Base-by-base conservation (phyloP, 2,329 filamentous ascomycete species). In the Colletotrichum sp. region DNA sequence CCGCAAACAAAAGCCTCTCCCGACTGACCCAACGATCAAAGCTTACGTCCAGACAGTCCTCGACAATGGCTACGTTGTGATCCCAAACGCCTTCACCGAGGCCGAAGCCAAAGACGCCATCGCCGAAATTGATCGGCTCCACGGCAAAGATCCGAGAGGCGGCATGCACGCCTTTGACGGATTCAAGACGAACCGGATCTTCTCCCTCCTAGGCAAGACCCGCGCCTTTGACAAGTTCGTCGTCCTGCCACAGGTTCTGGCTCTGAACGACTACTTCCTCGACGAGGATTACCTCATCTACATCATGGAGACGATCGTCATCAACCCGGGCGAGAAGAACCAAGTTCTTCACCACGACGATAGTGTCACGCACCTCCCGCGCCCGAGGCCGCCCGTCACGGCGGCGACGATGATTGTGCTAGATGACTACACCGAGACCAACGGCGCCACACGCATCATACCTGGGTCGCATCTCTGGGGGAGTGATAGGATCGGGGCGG, bases 201-300 rank as follows among this genome's bases (percentile, higher is more conserved):
- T 85, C 74, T 82, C 84, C 7, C 79, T 86, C 26, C 74, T 85
- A n/a, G 84, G 85, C 79, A 86, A 86, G 77, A 83, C 82, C 9
- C 80, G 85, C 24, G 79, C 80, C 5, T 86, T 86, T 77, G 84
- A 86, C 79, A 83, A 83, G 72, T 86, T 85, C 70, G 78, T 77
- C 26, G 73, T 84, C 2, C 78, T 86, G 5, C 81, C 81, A 8
- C 79, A 82, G 24, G 83, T 86, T 1, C 79, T 85, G 30, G 82
- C 84, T 3, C 79, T 87, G 62, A 86, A 86, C 73, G 82, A 86
- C 34, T 82, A 82, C 71, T 86, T 86, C 76, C 79, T 87, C 10
- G 84, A 85, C 59, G 79, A 80, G n/a, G 84, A 84, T 2, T 86
- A 84, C 63, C 78, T 83, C n/a, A 63, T 86, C 28, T 83, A 80